A percentile compares a stretch with the other conserved stretches of the same genome.
Conservation (phyloP, 345 rosid genomes). For the Citrus medica region DNA sequence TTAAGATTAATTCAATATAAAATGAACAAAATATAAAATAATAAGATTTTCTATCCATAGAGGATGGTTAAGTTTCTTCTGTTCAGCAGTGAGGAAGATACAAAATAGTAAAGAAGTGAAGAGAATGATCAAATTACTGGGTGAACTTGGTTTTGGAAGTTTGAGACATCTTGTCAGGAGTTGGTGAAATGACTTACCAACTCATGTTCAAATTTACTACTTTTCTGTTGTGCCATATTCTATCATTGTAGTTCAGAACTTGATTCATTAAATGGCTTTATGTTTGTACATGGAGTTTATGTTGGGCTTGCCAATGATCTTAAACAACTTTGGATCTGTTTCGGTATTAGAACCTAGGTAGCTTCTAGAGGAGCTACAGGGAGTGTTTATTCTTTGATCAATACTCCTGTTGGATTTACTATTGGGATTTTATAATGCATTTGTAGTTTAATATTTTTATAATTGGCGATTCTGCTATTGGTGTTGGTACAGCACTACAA, state of each 20-base stretch:
- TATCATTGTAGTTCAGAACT: not conserved
- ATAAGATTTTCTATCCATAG: not conserved
- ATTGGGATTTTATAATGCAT: not conserved
- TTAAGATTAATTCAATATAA: not conserved
- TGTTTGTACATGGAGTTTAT: not conserved
- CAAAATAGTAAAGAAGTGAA: not conserved
- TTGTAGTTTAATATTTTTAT: no score
- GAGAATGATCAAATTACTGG: not conserved
- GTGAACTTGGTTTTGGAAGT: not conserved
- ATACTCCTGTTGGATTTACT: not conserved
- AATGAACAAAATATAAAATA: not conserved
- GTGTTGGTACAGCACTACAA: not conserved
- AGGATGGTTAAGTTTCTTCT: not conserved
- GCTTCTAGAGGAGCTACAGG: not conserved
- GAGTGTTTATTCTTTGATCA: constrained; percentile 1
- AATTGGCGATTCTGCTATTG: not conserved
- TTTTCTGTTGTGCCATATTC: not conserved
- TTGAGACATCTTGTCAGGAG: not conserved
- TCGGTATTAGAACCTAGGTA: not conserved
- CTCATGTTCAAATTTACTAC: not conserved
- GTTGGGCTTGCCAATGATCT: not conserved
- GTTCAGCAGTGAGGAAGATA: not conserved
- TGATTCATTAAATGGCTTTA: not conserved
- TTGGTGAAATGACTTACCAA: not conserved
- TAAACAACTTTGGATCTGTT: not conserved